Conservation (phyloP, 352 stramenopile species). For the Pythium folliculosum region DNA sequence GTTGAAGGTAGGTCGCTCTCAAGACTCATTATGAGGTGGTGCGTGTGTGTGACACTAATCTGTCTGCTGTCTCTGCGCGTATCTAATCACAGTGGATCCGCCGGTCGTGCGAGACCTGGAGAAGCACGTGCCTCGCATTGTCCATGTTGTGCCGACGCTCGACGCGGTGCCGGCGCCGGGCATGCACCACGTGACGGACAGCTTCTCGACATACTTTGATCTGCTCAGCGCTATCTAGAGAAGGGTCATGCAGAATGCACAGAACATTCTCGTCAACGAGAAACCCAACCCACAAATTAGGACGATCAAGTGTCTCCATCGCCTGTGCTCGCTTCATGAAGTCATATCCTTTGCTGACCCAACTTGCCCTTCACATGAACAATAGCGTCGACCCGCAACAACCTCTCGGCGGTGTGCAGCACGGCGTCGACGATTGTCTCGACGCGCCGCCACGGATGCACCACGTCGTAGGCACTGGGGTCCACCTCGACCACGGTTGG, state of each 20-base stretch:
- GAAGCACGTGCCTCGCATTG: slow-evolving; percentile 75
- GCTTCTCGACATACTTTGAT: slow-evolving; percentile 70
- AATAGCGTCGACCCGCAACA: slow-evolving; percentile 57
- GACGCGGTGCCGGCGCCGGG: slow-evolving; percentile 27
- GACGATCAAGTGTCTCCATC: slow-evolving; percentile 2
- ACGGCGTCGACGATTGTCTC: slow-evolving; percentile 46
- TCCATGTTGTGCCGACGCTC: slow-evolving; percentile 49
- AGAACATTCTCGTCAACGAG: background rate
- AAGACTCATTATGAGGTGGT: background rate
- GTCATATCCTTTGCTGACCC: background rate
- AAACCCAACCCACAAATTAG: background rate
- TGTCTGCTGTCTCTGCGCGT: slow-evolving; percentile 5
- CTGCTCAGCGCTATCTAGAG: slow-evolving; percentile 41
- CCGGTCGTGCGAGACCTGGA: slow-evolving; percentile 62
- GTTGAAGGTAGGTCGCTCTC: slow-evolving; percentile 58
- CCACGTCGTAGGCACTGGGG: slow-evolving; percentile 33
- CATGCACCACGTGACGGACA: slow-evolving; percentile 66
- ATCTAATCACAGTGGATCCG: slow-evolving; percentile 43
- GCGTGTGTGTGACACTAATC: background rate
- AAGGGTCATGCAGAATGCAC: background rate
- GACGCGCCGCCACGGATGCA: slow-evolving; percentile 60
- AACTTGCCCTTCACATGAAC: slow-evolving; percentile 25
- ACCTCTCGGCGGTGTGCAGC: slow-evolving; percentile 57
- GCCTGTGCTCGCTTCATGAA: slow-evolving; percentile 12
- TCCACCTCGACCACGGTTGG: slow-evolving; percentile 42